phyloP scores from a whole-genome alignment of 1,284 basidiomycete genomes.

The Cystobasidiaceae sp. region DNA sequence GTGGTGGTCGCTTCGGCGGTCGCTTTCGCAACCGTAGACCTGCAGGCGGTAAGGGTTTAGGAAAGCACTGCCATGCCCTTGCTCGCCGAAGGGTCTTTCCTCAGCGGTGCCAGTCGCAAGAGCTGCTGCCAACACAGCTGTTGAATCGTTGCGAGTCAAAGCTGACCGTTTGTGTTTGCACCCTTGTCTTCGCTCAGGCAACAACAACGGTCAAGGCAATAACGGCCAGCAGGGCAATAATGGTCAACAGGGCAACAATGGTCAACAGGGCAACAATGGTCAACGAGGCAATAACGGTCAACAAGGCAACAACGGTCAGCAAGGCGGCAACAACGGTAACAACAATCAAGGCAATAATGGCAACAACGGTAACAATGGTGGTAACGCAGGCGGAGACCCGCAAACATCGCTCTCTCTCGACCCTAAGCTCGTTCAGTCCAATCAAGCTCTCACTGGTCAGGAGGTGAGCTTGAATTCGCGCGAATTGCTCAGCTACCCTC shows the following conservation, averaged over 20 bases:
- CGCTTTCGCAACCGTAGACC: too few species aligned
- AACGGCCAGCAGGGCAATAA: neutral
- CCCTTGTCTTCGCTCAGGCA: neutral
- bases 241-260: neutral
- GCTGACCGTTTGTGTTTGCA: too few species aligned
- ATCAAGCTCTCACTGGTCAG: slow-evolving; percentile 28
- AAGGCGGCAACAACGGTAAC: neutral
- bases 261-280: neutral
- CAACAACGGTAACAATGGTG: neutral
- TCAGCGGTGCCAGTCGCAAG: too few species aligned
- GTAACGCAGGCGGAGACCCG: neutral
- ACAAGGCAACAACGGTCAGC: neutral
- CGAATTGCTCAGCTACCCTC: neutral
- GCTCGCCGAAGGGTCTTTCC: too few species aligned
- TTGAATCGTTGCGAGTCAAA: too few species aligned
- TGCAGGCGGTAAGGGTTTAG: too few species aligned
- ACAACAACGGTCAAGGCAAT: neutral
- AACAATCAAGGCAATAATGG: neutral
- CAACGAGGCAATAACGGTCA: neutral
- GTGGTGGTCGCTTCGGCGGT: neutral
- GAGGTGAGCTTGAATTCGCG: neutral
- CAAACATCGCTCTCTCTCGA: slow-evolving; percentile 37
- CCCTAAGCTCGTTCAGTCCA: slow-evolving; percentile 31
- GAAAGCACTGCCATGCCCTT: too few species aligned
- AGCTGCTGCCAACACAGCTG: too few species aligned